Evolutionary conservation across 441 rosid species (phyloP), one percentile per base, ranked within the genome.

Genomic region (Erysimum cheiri): DNA sequence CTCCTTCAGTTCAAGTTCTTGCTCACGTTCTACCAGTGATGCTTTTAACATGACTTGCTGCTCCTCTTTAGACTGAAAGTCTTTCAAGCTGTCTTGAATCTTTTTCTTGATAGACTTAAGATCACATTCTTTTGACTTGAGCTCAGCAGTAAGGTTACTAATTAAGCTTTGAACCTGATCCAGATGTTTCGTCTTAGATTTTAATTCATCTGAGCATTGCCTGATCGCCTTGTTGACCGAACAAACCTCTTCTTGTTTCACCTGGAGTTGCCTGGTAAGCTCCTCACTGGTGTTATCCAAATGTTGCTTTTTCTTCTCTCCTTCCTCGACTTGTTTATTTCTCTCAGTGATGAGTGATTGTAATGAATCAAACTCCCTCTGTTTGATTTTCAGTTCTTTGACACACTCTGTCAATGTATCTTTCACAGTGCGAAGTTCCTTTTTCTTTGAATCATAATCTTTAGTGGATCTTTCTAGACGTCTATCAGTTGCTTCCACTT

Each of bases 221-320:
- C 1, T 54, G 63, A 71, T 15, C 6, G 62, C 3, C 10, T 71
- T 62, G 29, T 71, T 22, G 69, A 67, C 15, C 8, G 65, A 44
- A 44, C n/a, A 61, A 75, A 67, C 41, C 64, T 79, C 47, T 13
- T 73, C 74, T 73, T 75, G 73, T 79, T 76, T 69, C 35, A 36
- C 59, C 48, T 74, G 59, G 1, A 85, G 56, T 70, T 80, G 77
- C 52, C 60, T 66, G 4, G 6, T 57, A 59, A 76, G 44, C 55
- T 78, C 48, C 29, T 62, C 57, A 9, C 60, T 66, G 7, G 67
- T 80, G 31, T 32, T 35, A 41, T 75, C 56, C 31, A 78, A 46
- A 7, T 71, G 71, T 31, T 81, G 69, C 37, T 83, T 64, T 60
- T 67, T 66, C 47, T 73, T 40, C 75, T 71, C 76, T 15, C 59